These are phyloP conservation scores for Cystoisospora suis DNA, from an alignment of 169 alveolate genomes.

Conservation along the genomic window DNA sequence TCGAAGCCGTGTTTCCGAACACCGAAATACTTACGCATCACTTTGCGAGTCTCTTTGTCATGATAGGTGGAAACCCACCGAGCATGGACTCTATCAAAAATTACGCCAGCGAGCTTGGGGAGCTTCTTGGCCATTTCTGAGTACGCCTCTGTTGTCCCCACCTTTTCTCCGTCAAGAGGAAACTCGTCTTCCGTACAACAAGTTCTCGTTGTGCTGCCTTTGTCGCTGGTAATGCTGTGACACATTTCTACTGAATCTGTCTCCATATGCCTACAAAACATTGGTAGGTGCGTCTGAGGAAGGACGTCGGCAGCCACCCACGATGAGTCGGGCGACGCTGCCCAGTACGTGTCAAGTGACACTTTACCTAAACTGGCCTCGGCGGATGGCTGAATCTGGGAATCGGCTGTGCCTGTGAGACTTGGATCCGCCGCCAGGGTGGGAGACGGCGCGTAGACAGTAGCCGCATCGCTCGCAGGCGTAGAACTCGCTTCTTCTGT, in stretches of 20 bases:
- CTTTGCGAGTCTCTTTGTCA: slow-evolving; percentile 30
- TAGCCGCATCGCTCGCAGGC: neutral
- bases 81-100: slow-evolving; percentile 8
- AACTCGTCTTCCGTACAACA: slow-evolving; percentile 24
- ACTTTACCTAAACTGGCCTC: neutral
- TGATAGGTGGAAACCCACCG: slow-evolving; percentile 34
- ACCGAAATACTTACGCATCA: slow-evolving; percentile 27
- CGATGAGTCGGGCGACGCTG: neutral
- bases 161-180: slow-evolving; percentile 20
- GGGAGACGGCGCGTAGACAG: too few relatives aligned
- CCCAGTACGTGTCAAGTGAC: neutral
- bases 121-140: slow-evolving; percentile 26
- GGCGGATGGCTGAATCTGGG: neutral
- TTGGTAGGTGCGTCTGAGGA: neutral
- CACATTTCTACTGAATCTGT: neutral
- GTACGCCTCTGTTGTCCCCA: neutral
- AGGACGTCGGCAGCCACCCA: slow-evolving; percentile 20
- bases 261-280: neutral
- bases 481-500: too few relatives aligned
- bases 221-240: neutral
- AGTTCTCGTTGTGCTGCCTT: slow-evolving; percentile 6
- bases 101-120: slow-evolving; percentile 25
- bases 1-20: slow-evolving; percentile 36
- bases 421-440: too few relatives aligned
- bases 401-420: too few relatives aligned